phyloP scores from a whole-genome alignment of 2,329 filamentous ascomycete genomes.

The Talaromyces sp. region DNA sequence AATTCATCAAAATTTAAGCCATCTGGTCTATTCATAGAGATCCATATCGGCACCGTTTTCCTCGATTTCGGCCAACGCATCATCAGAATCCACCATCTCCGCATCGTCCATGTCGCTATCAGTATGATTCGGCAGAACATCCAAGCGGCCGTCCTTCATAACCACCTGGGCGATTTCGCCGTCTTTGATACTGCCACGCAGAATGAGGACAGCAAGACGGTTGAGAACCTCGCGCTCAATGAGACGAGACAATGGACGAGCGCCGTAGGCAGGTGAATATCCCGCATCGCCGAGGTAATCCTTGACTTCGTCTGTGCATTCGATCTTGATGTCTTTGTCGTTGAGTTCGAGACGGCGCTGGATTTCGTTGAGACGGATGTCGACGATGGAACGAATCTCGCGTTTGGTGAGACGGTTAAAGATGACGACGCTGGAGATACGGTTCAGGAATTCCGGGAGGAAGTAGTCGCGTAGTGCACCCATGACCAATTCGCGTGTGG shows the following conservation, averaged over 20 bases:
- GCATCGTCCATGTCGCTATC: conserved; percentile 57
- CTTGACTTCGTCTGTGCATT: conserved; percentile 78
- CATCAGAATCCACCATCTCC: conserved; percentile 70
- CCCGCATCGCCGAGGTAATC: conserved; percentile 88
- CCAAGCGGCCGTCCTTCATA: conserved; percentile 71
- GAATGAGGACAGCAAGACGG: conserved; percentile 81
- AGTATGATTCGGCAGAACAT: conserved; percentile 79
- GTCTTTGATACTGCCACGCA: conserved; percentile 77
- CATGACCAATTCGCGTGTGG: conserved; percentile 86
- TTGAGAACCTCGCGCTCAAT: conserved; percentile 98
- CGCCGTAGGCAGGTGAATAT: conserved; percentile 93
- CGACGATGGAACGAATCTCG: conserved; percentile 94
- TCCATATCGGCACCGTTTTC: conserved; percentile 56
- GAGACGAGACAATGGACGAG: conserved; percentile 76
- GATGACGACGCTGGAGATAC: conserved; percentile 92
- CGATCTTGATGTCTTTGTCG: conserved; percentile 75
- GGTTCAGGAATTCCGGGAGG: conserved; percentile 96
- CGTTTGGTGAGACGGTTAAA: conserved; percentile 90
- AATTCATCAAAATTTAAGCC: neutral
- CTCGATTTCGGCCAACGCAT: conserved; percentile 67
- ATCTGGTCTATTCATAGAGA: conserved; percentile 52
- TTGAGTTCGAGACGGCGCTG: conserved; percentile 86
- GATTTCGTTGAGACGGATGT: conserved; percentile 79
- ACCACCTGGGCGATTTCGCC: conserved; percentile 78
- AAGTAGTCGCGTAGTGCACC: conserved; percentile 89